phyloP scores from a whole-genome alignment of 2,329 filamentous ascomycete species.

The Geoglossum cookeanum region DNA sequence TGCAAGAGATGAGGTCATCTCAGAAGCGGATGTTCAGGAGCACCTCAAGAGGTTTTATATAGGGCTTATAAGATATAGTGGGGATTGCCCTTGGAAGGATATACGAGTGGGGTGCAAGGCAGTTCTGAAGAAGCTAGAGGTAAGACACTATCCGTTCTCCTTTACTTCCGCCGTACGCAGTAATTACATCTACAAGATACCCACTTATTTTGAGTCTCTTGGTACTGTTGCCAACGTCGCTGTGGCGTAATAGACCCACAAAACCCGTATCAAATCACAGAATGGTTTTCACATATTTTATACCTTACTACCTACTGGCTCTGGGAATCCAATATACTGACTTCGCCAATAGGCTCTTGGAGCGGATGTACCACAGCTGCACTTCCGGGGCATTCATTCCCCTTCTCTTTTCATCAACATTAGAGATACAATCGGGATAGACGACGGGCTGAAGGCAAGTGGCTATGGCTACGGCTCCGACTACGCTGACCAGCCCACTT shows the following conservation, averaged over 20 bases:
- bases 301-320: not conserved
- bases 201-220: too few species aligned
- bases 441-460: not conserved
- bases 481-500: not conserved
- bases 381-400: not conserved
- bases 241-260: not conserved
- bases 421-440: not conserved
- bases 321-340: not conserved
- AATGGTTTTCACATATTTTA: too few species aligned
- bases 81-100: not conserved
- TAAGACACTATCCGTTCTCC: not conserved
- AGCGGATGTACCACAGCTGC: not conserved
- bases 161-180: not conserved
- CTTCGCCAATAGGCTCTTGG: not conserved
- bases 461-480: not conserved
- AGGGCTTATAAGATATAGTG: not conserved
- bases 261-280: too few species aligned
- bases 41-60: not conserved
- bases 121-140: not conserved
- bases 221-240: not conserved
- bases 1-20: not conserved
- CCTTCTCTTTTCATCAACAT: not conserved
- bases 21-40: not conserved
- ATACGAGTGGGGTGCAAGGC: not conserved
- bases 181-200: too few species aligned